Base-by-base conservation (phyloP, 2,329 filamentous ascomycete species). In the Colletotrichum ledebouriae region DNA sequence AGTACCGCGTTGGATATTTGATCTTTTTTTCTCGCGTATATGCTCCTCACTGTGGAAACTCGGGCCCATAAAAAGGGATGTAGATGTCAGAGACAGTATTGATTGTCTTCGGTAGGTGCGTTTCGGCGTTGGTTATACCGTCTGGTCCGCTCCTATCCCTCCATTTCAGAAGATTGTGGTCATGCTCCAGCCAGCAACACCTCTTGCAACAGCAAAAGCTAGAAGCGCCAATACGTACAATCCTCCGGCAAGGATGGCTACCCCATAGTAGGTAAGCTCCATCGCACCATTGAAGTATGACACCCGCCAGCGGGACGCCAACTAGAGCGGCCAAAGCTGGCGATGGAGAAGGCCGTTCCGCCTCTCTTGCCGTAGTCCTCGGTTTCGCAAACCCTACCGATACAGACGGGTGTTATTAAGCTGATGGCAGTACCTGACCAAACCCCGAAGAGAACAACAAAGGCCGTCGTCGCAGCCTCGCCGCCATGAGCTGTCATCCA, bases 401-500 rank as follows among this genome's bases (percentile, higher is more conserved):
- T 84, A 70, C 91, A 93, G 0, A 93, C 91, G 0, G 92, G 91
- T 0, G 90, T 91, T 56, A 94, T 91, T 56, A 94, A 75, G 5
- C 85, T 88, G 73, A 94, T 92, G 65, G 91, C 91, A 39, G 85
- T 87, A 0, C 92, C 92, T 15, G 86, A 90, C 15, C 86, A 89
- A 73, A 94, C 92, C 0, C 92, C 92, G 75, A 93, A 93, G 1
- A 92, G 73, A 1, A 90, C 76, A 0, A 86, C 83, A 72, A 91
- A 94, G 1, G 87, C 81, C 57, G 91, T 83, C 0, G 89, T 81
- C 25, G 89, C 76, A 0, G 83, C 76, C 46, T 83, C 77, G 10
- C 77, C 81, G 3, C 78, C 76, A 1, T 82, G 78, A 1, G 80
- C 76, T 1, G 76, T 89, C 10, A 92, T 82, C 91, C 90, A 93